Conservation (phyloP, 257 asterid species). For the Capsicum baccatum region DNA sequence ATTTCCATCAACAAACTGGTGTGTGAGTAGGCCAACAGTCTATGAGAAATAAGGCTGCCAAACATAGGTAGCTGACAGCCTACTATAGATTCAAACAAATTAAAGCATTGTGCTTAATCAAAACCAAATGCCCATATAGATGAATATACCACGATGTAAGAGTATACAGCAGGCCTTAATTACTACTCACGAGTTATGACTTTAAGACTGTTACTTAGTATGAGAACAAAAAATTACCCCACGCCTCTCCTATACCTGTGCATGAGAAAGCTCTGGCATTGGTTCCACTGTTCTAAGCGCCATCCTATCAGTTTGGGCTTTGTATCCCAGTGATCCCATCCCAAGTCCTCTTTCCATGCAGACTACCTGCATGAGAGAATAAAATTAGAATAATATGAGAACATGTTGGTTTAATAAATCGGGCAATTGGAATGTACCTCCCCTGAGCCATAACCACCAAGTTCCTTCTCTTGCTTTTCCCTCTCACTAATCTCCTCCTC, state of each 20-base stretch:
- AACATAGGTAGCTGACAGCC: background rate
- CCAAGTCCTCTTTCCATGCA: conserved; percentile 98
- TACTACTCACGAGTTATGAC: background rate
- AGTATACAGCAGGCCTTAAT: background rate
- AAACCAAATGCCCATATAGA: background rate
- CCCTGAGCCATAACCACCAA: conserved; percentile 97
- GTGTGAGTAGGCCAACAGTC: background rate
- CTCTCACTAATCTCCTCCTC: conserved; percentile 98
- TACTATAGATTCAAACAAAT: background rate
- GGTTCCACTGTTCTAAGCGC: conserved; percentile 47
- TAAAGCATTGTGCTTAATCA: background rate
- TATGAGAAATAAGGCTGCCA: background rate
- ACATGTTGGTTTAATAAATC: conserved; percentile 21
- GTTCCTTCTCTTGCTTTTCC: conserved; percentile 92
- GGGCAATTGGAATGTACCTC: conserved; percentile 60
- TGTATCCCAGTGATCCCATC: conserved; percentile 67
- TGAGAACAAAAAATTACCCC: conserved; percentile 18
- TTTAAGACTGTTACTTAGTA: background rate
- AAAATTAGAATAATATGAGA: conserved; percentile 29
- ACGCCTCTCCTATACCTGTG: conserved; percentile 50
- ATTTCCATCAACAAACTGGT: background rate
- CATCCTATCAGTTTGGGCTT: conserved; percentile 54
- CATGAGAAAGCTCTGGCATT: conserved; percentile 51
- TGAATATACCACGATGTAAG: background rate
- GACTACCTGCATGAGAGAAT: conserved; percentile 66